Base-by-base conservation (phyloP, 2,329 filamentous ascomycete genomes). In the Colletotrichum sp. region DNA sequence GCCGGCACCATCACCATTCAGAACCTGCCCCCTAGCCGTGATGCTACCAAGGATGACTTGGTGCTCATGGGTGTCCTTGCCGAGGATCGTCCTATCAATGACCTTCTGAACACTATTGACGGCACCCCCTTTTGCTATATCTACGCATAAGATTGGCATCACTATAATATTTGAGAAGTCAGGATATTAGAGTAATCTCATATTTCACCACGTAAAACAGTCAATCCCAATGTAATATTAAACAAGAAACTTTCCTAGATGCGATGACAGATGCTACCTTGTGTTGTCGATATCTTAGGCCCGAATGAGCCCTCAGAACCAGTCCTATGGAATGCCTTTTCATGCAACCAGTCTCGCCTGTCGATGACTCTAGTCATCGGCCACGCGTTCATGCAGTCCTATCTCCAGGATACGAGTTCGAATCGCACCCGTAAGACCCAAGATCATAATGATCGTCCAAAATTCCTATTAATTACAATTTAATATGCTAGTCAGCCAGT, bases 61-160 rank as follows among this genome's bases (percentile, higher is more conserved):
- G 75, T 84, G 7, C 69, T 80, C 55, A 75, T 83, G 59, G 81
- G 80, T 7, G 81, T 78, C 52, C 78, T 79, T 32, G 82, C 78
- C 5, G 57, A 77, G 18, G 68, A 75, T 52, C 69, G 71, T 21
- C 77, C 82, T 62, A 87, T 85, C 66, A 79, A 80, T 69, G 81
- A 82, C 24, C 75, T 83, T 6, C 77, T 84, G 78, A 83, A 80
- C 72, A 84, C 83, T 2, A 64, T 83, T 2, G 79, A 79, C 24
- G 83, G 83, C 8, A 71, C 79, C 10, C 83, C 82, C 4, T 84
- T 85, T 60, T 85, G 84, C 67, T 85, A 85, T 63, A 39, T 84
- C 49, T 85, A 82, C 18, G 59, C 59, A 21, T 62, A 62, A 21
- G 0, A 3, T 52, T 2, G 12, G 44, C 44, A 24, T 52, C 6